Conservation (phyloP, 306 rosid species). For the Cucurbita maxima region DNA sequence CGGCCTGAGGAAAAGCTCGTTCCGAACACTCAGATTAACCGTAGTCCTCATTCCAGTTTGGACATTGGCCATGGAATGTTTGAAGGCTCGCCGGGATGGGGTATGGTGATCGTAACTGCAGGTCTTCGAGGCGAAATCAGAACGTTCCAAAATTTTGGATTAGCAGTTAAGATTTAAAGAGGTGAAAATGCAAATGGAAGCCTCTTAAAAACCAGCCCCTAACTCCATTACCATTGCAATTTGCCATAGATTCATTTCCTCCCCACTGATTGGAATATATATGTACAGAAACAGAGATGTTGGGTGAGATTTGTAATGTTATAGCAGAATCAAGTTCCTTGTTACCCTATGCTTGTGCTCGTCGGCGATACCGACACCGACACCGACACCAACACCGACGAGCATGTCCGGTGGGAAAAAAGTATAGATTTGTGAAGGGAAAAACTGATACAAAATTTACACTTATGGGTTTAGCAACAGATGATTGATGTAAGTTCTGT, state of each 20-base stretch:
- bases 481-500: slow-evolving; percentile 27
- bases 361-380: slow-evolving; percentile 17
- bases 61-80: slow-evolving; percentile 41
- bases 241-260: neutral
- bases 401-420: slow-evolving; percentile 27
- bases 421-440: slow-evolving; percentile 24
- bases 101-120: slow-evolving; percentile 92
- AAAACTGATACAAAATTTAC: slow-evolving; percentile 15
- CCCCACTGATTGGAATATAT: slow-evolving; percentile 35
- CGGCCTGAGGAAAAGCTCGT: slow-evolving; percentile 89
- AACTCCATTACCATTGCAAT: neutral
- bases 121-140: slow-evolving; percentile 82
- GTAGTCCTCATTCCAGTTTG: slow-evolving; percentile 58
- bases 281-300: slow-evolving; percentile 41
- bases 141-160: slow-evolving; percentile 92
- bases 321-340: slow-evolving; percentile 42
- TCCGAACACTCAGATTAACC: slow-evolving; percentile 43
- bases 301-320: slow-evolving; percentile 69
- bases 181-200: neutral
- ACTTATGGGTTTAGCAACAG: slow-evolving; percentile 45
- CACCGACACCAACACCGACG: neutral
- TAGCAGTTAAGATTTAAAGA: slow-evolving; percentile 58
- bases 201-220: slow-evolving; percentile 4
- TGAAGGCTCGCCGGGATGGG: slow-evolving; percentile 73
- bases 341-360: slow-evolving; percentile 49